phyloP scores from a whole-genome alignment of 768 basidiomycete species.

The Boletus barrowsii region DNA sequence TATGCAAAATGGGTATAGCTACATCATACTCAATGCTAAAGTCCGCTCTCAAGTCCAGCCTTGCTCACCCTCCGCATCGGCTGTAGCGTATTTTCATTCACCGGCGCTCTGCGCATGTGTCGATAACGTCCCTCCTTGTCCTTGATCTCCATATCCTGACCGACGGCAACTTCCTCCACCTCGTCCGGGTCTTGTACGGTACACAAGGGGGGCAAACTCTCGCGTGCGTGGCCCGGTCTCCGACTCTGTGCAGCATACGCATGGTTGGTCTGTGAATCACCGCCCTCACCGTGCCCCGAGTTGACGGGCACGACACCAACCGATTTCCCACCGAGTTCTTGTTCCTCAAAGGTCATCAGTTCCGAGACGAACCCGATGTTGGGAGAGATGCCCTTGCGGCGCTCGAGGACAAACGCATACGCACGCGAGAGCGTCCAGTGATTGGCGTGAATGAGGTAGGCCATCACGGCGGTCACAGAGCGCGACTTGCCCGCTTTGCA shows the following conservation, averaged over 20 bases:
- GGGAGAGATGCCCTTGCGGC: conserved; percentile 91
- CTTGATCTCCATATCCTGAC: conserved; percentile 87
- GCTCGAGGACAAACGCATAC: conserved; percentile 88
- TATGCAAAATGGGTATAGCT: conserved; percentile 17
- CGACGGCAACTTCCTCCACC: conserved; percentile 40
- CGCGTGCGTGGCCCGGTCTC: conserved; percentile 64
- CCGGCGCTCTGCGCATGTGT: conserved; percentile 83
- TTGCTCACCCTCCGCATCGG: conserved; percentile 90
- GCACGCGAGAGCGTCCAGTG: conserved; percentile 94
- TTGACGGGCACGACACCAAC: conserved; percentile 21
- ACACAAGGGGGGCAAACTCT: conserved; percentile 51
- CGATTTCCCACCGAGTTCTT: conserved; percentile 66
- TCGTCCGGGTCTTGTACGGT: conserved; percentile 29
- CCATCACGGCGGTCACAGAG: conserved; percentile 95
- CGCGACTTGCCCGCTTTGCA: conserved; percentile 96
- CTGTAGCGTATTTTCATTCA: conserved; percentile 84
- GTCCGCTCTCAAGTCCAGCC: conserved; percentile 83
- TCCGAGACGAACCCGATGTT: conserved; percentile 98
- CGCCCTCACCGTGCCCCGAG: conserved; percentile 17
- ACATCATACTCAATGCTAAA: conserved; percentile 6
- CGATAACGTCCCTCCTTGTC: conserved; percentile 83
- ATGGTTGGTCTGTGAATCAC: conserved; percentile 36
- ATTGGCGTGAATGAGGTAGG: conserved; percentile 95
- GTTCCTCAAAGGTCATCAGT: conserved; percentile 95
- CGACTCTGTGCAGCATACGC: conserved; percentile 46